Conservation (phyloP, 345 rosid species). For the Rhodomyrtus tomentosa region DNA sequence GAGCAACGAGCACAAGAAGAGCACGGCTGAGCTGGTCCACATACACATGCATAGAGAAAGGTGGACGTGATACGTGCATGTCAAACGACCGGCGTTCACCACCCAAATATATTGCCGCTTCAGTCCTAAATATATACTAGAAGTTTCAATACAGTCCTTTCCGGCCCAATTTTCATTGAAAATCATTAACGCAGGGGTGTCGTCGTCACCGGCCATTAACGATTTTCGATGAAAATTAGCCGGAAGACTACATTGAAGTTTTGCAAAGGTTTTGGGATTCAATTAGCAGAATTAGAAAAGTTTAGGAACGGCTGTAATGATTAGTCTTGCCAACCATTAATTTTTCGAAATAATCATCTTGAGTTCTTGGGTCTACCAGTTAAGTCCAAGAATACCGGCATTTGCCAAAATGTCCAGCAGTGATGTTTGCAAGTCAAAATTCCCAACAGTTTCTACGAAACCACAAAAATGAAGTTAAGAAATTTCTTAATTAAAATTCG, state of each 20-base stretch:
- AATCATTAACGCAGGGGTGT: too few species aligned
- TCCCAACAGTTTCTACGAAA: too few species aligned
- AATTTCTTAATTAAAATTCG: neutral
- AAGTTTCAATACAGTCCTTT: neutral
- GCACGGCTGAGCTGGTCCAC: neutral
- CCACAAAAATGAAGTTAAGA: too few species aligned
- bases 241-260: too few species aligned
- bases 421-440: too few species aligned
- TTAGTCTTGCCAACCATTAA: too few species aligned
- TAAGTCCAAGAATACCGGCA: too few species aligned
- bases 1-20: neutral
- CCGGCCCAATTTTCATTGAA: accelerated
- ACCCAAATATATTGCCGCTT: accelerated
- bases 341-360: too few species aligned
- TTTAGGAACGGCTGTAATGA: too few species aligned
- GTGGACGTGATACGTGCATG: neutral
- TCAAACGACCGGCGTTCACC: neutral
- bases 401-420: too few species aligned
- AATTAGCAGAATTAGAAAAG: too few species aligned
- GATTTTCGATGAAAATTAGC: neutral
- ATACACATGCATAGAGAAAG: neutral
- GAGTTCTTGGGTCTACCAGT: too few species aligned
- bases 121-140: accelerated
- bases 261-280: neutral
- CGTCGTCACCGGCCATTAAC: neutral